A percentile compares a stretch with the other conserved stretches of the same genome.
These are phyloP conservation scores for Calonectria henricotiae DNA, from an alignment of 2,329 filamentous ascomycete genomes.

Conservation along the genomic window DNA sequence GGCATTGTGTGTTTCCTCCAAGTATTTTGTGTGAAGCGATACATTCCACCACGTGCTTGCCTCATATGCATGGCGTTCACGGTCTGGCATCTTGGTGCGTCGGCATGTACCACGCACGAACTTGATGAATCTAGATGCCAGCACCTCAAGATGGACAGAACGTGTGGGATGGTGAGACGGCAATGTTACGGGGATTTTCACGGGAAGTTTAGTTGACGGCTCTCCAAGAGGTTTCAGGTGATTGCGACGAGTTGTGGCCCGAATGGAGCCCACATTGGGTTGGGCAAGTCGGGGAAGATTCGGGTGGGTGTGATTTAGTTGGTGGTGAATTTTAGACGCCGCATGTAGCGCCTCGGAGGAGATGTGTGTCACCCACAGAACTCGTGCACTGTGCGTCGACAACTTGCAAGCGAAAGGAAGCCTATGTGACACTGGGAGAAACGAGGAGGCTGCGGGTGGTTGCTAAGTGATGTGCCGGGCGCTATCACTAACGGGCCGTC, in stretches of 20 bases:
- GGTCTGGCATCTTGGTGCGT: conserved; percentile 18
- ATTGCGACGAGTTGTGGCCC: conserved; percentile 21
- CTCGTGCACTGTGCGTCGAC: conserved; percentile 37
- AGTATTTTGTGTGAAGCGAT: conserved; percentile 18
- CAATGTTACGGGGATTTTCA: conserved; percentile 21
- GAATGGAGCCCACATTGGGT: conserved; percentile 29
- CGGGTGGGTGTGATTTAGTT: conserved; percentile 36
- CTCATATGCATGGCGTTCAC: conserved; percentile 22
- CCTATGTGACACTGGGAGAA: conserved; percentile 19
- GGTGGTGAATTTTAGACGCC: conserved; percentile 30
- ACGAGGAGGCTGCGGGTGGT: not conserved
- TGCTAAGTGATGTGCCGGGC: conserved; percentile 8
- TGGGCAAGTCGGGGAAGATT: conserved; percentile 27
- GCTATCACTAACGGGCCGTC: conserved; percentile 17
- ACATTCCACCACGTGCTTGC: conserved; percentile 25
- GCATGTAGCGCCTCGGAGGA: conserved; percentile 36
- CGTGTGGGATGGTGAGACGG: conserved; percentile 32
- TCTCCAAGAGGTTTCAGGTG: conserved; percentile 38
- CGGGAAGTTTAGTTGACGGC: conserved; percentile 23
- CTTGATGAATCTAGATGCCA: not conserved
- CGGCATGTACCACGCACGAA: not conserved
- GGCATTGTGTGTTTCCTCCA: conserved; percentile 18
- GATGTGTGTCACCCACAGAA: conserved; percentile 23
- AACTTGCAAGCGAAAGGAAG: conserved; percentile 15
- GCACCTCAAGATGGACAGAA: conserved; percentile 17